Evolutionary conservation across 1,284 basidiomycete species (phyloP).

Genomic region (Pyrrhoderma noxium): DNA sequence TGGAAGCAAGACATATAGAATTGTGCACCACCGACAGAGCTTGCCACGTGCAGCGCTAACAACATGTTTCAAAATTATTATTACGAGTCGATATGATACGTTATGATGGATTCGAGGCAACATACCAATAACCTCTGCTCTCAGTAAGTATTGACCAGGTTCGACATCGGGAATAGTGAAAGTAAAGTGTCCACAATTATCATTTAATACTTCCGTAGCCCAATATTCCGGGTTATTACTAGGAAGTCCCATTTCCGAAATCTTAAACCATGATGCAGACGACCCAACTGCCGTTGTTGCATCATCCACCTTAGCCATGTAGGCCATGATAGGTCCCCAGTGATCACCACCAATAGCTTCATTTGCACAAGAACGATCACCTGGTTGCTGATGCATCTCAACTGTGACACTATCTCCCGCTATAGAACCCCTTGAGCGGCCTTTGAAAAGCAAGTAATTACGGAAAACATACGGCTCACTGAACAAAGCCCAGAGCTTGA

Average conservation of each 20-base stretch:
- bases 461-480: slow-evolving; percentile 32
- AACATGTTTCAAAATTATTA: neutral
- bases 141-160: slow-evolving; percentile 44
- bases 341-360: slow-evolving; percentile 45
- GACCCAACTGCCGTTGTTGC: slow-evolving; percentile 39
- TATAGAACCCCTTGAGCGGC: slow-evolving; percentile 18
- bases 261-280: slow-evolving; percentile 44
- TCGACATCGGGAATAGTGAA: slow-evolving; percentile 43
- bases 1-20: slow-evolving; percentile 49
- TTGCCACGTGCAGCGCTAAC: slow-evolving; percentile 41
- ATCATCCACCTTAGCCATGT: slow-evolving; percentile 41
- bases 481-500: slow-evolving; percentile 34
- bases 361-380: slow-evolving; percentile 38
- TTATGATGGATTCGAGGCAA: slow-evolving; percentile 2
- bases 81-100: neutral
- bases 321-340: slow-evolving; percentile 41
- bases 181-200: slow-evolving; percentile 46
- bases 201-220: slow-evolving; percentile 35
- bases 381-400: slow-evolving; percentile 48
- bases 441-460: neutral
- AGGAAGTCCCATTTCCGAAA: slow-evolving; percentile 40
- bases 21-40: slow-evolving; percentile 39
- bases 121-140: slow-evolving; percentile 45
- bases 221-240: slow-evolving; percentile 43
- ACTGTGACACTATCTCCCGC: slow-evolving; percentile 42